These are phyloP conservation scores for Litchi chinensis DNA, from an alignment of 345 rosid genomes.

Conservation along the genomic window DNA sequence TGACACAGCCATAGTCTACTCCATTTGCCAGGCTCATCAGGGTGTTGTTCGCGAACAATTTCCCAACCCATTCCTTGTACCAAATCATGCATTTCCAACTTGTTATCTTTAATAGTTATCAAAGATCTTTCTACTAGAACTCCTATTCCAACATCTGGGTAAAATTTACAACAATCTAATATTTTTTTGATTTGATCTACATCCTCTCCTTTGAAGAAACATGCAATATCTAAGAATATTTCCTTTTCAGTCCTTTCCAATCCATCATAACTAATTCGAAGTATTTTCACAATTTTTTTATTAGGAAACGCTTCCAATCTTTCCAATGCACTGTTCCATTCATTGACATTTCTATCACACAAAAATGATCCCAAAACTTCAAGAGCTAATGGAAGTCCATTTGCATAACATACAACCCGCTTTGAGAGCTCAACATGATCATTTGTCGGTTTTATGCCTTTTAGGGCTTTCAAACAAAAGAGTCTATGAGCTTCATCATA, in stretches of 20 bases:
- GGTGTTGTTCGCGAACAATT: slow-evolving; percentile 17
- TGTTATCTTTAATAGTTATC: slow-evolving; percentile 24
- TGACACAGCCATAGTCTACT: slow-evolving; percentile 33
- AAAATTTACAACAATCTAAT: background rate
- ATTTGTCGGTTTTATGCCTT: background rate
- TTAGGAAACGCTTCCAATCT: too few species aligned
- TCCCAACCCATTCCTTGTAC: slow-evolving; percentile 20
- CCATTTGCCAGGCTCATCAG: slow-evolving; percentile 32
- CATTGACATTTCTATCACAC: background rate
- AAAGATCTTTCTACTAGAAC: slow-evolving; percentile 19
- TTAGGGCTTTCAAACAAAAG: background rate
- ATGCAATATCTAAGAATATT: background rate
- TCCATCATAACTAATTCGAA: background rate
- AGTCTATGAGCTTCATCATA: background rate
- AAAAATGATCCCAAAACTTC: background rate
- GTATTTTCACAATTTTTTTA: too few species aligned
- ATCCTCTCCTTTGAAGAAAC: background rate
- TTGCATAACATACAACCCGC: too few species aligned
- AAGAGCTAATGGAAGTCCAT: too few species aligned
- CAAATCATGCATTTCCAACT: slow-evolving; percentile 39
- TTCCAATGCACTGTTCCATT: background rate
- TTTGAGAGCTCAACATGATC: too few species aligned
- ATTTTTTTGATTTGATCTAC: background rate
- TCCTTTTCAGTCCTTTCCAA: background rate
- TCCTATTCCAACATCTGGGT: background rate